Base-by-base conservation (phyloP, 2,329 filamentous ascomycete species). In the Fusarium sp. region DNA sequence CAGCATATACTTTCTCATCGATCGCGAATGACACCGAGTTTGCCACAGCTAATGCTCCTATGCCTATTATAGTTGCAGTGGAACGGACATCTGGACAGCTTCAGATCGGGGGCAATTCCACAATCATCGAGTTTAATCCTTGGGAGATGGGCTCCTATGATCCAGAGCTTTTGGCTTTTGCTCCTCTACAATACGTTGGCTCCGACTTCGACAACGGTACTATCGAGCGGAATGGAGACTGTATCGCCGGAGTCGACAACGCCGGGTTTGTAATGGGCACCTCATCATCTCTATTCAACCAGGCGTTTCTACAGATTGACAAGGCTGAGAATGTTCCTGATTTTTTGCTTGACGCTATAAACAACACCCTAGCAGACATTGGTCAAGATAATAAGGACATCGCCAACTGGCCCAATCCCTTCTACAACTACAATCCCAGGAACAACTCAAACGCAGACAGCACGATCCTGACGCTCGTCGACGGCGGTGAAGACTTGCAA, bases 211-310 rank as follows among this genome's bases (percentile, higher is more conserved):
- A 80, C 35, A 80, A 77, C 6, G 91, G 91, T 17, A 70, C 72
- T 8, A 74, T 95, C 17, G 77, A 83, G 0, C 71, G 78, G 10
- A 73, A 80, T 51, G 82, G 84, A 38, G 72, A 77, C 25, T 97
- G 93, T 70, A 82, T 96, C 14, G 80, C 83, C 8, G 93, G 93
- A 1, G 93, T 93, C 62, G 93, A 97, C 75, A 93, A 93, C 67
- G 84, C 84, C 21, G 91, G 91, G 7, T 97, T 85, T 71, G 80
- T 96, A 23, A 92, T 96, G 86, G 93, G 93, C 46, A 96, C 93
- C 0, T 92, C 89, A 19, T 92, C 88, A 1, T 89, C 90, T 1
- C 81, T 97, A 2, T 97, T 97, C 82, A 97, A 96, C 77, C 80
- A 87, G 68, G 84, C 91, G 68, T 76, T 96, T 15, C 79, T 93